These are phyloP conservation scores for Trichodelitschia bisporula DNA, from an alignment of 495 filamentous ascomycete genomes.

Conservation along the genomic window DNA sequence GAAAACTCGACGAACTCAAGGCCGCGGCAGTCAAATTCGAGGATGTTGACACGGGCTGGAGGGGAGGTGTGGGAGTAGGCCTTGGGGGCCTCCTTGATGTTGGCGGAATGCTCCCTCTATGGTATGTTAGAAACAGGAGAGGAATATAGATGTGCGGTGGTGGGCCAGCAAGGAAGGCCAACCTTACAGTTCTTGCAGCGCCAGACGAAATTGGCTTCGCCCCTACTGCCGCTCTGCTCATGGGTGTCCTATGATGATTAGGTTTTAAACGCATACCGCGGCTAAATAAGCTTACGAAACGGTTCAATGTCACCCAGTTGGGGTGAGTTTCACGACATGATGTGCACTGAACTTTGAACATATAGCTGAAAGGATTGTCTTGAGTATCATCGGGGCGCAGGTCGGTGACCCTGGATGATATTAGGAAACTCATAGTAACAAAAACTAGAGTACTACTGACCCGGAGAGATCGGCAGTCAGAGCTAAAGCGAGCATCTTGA, in stretches of 20 bases:
- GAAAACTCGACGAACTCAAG: slow-evolving; percentile 81
- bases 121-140: slow-evolving; percentile 1
- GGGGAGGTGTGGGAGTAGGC: slow-evolving; percentile 44
- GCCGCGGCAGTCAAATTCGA: slow-evolving; percentile 82
- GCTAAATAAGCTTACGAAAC: slow-evolving; percentile 40
- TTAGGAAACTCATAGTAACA: slow-evolving; percentile 7
- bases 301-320: slow-evolving; percentile 66
- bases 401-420: slow-evolving; percentile 47
- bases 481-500: slow-evolving; percentile 50
- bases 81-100: slow-evolving; percentile 45
- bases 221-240: slow-evolving; percentile 71
- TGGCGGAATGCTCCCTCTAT: slow-evolving; percentile 39
- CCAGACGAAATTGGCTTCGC: slow-evolving; percentile 97
- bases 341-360: slow-evolving; percentile 88
- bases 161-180: background rate
- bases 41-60: slow-evolving; percentile 45
- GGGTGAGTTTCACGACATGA: slow-evolving; percentile 80
- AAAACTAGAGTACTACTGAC: slow-evolving; percentile 12
- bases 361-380: slow-evolving; percentile 74
- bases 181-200: slow-evolving; percentile 59
- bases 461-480: slow-evolving; percentile 61
- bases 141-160: background rate
- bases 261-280: background rate
- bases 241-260: slow-evolving; percentile 37
- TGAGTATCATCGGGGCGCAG: slow-evolving; percentile 62